Conservation (phyloP, 345 rosid species). For the Eucalyptus tenuipes region DNA sequence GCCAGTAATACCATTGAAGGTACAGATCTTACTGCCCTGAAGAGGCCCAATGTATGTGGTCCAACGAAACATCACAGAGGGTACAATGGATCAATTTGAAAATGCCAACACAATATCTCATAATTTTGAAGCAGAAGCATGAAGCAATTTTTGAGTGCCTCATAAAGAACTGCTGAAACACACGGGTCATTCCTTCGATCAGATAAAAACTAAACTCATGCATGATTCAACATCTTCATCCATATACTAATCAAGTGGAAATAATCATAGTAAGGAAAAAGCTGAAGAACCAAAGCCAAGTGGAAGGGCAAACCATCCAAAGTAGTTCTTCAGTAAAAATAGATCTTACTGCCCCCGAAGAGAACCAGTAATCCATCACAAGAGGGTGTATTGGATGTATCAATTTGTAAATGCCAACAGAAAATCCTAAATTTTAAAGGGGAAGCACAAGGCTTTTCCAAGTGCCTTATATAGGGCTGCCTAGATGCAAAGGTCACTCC, state of each 20-base stretch:
- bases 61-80: not conserved
- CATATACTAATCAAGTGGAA: not conserved
- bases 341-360: conserved; percentile 61
- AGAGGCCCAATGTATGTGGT: conserved; percentile 25
- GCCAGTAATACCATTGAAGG: not conserved
- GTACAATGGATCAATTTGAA: not conserved
- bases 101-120: not conserved
- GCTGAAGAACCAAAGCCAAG: not conserved
- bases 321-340: not conserved
- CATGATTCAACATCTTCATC: not conserved
- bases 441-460: not conserved
- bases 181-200: not conserved
- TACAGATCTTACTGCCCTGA: conserved; percentile 55
- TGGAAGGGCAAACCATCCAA: not conserved
- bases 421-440: not conserved
- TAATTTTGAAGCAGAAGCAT: not conserved
- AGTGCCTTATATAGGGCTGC: not conserved
- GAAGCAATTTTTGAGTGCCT: not conserved
- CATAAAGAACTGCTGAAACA: not conserved
- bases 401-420: not conserved
- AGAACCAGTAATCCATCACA: conserved; percentile 17
- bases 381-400: not conserved
- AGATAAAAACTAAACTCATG: not conserved
- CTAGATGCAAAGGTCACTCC: not conserved
- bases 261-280: not conserved